A percentile compares a stretch with the other conserved stretches of the same genome.
Evolutionary conservation across 495 filamentous ascomycete species (phyloP).

Genomic region (Penicillium flavigenum): DNA sequence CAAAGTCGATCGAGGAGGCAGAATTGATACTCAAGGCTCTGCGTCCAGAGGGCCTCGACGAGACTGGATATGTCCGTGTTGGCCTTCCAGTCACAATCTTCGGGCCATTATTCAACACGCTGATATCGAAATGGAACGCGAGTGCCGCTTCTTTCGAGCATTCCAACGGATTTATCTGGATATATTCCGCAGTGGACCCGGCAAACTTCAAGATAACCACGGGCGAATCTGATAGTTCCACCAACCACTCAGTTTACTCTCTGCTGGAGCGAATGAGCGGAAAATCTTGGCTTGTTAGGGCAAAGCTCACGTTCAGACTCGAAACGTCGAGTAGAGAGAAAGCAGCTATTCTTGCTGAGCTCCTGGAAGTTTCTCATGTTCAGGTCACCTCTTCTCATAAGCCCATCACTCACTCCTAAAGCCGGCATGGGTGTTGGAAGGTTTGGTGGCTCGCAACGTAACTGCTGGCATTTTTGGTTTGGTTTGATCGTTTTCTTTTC

Average conservation of each 20-base stretch:
- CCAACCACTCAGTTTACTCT: no score
- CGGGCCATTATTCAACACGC: constrained; percentile 14
- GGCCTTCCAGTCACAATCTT: not conserved
- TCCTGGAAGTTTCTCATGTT: constrained; percentile 4
- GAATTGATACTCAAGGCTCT: no score
- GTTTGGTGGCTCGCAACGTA: no score
- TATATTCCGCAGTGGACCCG: constrained; percentile 5
- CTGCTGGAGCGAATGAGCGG: not conserved
- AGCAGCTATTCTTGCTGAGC: not conserved
- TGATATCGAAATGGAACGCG: constrained; percentile 9
- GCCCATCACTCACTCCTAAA: no score
- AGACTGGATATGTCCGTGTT: no score
- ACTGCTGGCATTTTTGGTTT: no score
- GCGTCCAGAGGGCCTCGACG: no score
- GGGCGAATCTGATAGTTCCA: not conserved
- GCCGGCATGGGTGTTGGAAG: no score
- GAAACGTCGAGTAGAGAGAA: not conserved
- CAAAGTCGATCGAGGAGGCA: no score
- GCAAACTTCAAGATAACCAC: constrained; percentile 1
- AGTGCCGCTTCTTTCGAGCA: constrained; percentile 8
- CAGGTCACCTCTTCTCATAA: no score
- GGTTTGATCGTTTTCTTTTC: no score
- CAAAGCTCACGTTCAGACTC: constrained; percentile 2
- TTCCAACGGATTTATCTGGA: constrained; percentile 1
- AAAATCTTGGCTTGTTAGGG: constrained; percentile 1